Conservation (phyloP, 345 rosid genomes). For the Syzygium oleosum region DNA sequence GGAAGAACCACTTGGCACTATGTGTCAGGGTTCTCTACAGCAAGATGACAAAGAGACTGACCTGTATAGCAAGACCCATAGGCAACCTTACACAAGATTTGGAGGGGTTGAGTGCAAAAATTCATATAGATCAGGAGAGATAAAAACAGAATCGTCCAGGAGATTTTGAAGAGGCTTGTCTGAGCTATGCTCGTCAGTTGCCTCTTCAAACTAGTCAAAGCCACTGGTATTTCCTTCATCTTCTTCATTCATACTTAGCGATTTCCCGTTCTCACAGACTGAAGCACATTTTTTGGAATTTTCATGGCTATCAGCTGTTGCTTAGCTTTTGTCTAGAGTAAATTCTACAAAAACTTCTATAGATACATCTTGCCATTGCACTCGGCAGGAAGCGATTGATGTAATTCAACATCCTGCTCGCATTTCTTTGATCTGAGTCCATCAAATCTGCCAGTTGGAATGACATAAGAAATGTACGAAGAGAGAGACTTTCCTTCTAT, state of each 20-base stretch:
- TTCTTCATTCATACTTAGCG: not conserved
- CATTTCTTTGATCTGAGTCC: conserved; percentile 28
- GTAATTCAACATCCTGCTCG: conserved; percentile 16
- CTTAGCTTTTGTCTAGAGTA: not conserved
- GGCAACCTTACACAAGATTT: conserved; percentile 79
- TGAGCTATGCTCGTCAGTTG: conserved; percentile 23
- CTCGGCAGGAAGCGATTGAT: conserved; percentile 36
- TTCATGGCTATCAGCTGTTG: not conserved
- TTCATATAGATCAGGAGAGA: conserved; percentile 51
- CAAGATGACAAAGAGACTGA: conserved; percentile 11
- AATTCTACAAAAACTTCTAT: conserved; percentile 11
- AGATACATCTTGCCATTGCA: conserved; percentile 10
- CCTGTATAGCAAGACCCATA: conserved; percentile 82
- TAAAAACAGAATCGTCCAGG: conserved; percentile 49
- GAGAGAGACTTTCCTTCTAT: conserved; percentile 33
- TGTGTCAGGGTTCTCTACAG: not conserved
- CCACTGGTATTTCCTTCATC: conserved; percentile 24
- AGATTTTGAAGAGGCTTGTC: conserved; percentile 29
- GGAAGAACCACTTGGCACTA: not conserved
- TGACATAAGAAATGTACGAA: conserved; percentile 36
- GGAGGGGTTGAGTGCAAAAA: conserved; percentile 72
- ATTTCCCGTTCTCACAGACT: not conserved
- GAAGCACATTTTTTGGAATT: not conserved
- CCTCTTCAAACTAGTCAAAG: conserved; percentile 34
- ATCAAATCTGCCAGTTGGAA: conserved; percentile 21